A percentile compares a stretch with the other conserved stretches of the same genome.
Conservation (phyloP, 1,139 yeast species). For the Blastobotrys malaysiensis region DNA sequence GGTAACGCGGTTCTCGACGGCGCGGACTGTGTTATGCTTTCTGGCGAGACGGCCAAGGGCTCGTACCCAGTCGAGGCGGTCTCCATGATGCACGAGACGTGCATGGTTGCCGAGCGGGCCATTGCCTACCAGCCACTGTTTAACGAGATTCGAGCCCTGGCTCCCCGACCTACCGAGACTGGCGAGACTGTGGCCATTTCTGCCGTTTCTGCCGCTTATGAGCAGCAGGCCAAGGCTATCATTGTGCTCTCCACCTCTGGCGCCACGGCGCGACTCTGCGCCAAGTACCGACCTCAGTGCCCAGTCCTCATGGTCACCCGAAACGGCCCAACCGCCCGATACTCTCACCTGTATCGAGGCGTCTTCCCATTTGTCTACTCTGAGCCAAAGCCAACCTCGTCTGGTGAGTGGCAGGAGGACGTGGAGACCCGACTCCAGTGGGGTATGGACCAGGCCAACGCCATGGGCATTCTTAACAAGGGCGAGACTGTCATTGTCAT, state of each 20-base stretch:
- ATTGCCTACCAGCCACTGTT: conserved; percentile 83
- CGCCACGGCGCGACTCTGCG: conserved; percentile 88
- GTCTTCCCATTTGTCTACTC: conserved; percentile 92
- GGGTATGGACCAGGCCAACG: conserved; percentile 89
- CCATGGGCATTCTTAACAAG: conserved; percentile 74
- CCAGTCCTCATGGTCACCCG: conserved; percentile 98
- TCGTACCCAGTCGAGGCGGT: conserved; percentile 96
- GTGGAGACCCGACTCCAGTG: conserved; percentile 91
- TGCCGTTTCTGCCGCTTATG: conserved; percentile 93
- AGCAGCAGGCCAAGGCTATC: conserved; percentile 95
- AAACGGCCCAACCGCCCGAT: conserved; percentile 88
- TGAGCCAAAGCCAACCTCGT: conserved; percentile 50
- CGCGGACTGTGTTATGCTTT: conserved; percentile 99
- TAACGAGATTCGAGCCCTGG: conserved; percentile 83
- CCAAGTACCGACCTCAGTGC: conserved; percentile 96
- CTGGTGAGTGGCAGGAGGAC: conserved; percentile 85
- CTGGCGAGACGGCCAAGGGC: conserved; percentile 99
- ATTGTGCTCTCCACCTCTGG: conserved; percentile 95
- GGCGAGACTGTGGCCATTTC: conserved; percentile 97
- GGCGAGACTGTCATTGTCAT: conserved; percentile 92
- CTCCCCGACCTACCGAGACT: conserved; percentile 86
- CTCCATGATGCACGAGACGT: conserved; percentile 97
- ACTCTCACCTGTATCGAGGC: conserved; percentile 95
- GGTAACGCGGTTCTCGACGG: conserved; percentile 99
- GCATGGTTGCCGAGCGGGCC: conserved; percentile 94